A percentile compares a stretch with the other conserved stretches of the same genome.
Evolutionary conservation across 768 basidiomycete species (phyloP).

Genomic region (Lactarius psammicola): DNA sequence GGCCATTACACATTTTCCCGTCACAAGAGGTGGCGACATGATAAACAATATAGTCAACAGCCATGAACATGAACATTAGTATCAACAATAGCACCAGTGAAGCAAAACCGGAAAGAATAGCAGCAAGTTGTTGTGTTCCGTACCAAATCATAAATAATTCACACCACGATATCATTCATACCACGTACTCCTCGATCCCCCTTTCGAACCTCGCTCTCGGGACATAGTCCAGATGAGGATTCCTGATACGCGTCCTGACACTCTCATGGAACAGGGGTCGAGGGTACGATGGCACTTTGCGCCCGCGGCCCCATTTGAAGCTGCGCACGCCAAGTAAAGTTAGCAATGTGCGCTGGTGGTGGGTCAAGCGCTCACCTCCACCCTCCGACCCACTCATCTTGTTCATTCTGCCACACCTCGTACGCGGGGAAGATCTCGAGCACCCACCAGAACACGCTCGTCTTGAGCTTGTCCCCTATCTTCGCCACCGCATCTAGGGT

Average conservation of each 20-base stretch:
- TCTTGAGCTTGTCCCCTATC: slow-evolving; percentile 52
- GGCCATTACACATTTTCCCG: too few relatives aligned
- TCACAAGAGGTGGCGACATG: too few relatives aligned
- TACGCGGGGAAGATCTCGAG: slow-evolving; percentile 61
- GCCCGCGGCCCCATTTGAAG: slow-evolving; percentile 57
- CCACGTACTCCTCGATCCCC: slow-evolving; percentile 50
- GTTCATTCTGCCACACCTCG: slow-evolving; percentile 54
- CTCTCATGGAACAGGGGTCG: slow-evolving; percentile 62
- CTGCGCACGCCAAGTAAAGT: slow-evolving; percentile 38
- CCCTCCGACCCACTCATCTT: slow-evolving; percentile 53
- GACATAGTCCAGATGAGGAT: slow-evolving; percentile 47
- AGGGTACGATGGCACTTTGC: slow-evolving; percentile 41
- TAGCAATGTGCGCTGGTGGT: background rate
- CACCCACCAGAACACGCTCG: slow-evolving; percentile 57
- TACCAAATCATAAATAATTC: too few relatives aligned
- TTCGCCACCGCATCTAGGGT: slow-evolving; percentile 43
- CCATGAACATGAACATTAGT: too few relatives aligned
- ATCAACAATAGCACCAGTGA: too few relatives aligned
- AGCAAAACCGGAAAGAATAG: background rate
- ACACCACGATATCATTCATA: too few relatives aligned
- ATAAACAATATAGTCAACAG: too few relatives aligned
- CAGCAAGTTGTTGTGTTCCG: background rate
- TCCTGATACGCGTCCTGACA: slow-evolving; percentile 58
- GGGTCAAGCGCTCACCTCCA: slow-evolving; percentile 47
- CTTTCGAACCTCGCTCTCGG: slow-evolving; percentile 54